phyloP scores from a whole-genome alignment of 768 basidiomycete species.

The Lentinula detonsa region DNA sequence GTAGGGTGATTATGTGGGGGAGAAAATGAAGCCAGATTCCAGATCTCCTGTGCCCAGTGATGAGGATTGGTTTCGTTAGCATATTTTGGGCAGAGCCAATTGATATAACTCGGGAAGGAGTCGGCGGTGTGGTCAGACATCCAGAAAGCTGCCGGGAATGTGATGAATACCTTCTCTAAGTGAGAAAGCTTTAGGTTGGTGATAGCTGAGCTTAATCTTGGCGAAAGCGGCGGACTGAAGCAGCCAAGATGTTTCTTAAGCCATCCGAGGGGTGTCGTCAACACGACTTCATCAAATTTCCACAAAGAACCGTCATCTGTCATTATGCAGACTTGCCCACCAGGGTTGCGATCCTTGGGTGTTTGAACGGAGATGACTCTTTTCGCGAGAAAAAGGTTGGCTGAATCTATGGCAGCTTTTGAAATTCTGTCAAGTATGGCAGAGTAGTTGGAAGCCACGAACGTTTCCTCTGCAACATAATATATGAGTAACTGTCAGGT shows the following conservation, averaged over 20 bases:
- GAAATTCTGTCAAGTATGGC: slow-evolving; percentile 11
- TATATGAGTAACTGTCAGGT: background rate
- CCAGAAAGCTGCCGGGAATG: slow-evolving; percentile 14
- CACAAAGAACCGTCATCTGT: slow-evolving; percentile 11
- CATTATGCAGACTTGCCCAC: slow-evolving; percentile 8
- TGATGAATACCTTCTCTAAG: slow-evolving; percentile 16
- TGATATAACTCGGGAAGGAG: slow-evolving; percentile 12
- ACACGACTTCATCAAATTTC: slow-evolving; percentile 13
- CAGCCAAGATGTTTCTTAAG: slow-evolving; percentile 11
- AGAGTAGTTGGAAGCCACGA: slow-evolving; percentile 14
- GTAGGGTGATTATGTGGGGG: slow-evolving; percentile 17
- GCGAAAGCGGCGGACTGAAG: slow-evolving; percentile 11
- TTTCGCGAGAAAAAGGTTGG: slow-evolving; percentile 10
- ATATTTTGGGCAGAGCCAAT: slow-evolving; percentile 14
- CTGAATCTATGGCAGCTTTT: slow-evolving; percentile 8
- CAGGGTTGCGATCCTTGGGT: slow-evolving; percentile 3
- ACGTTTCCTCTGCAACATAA: slow-evolving; percentile 11
- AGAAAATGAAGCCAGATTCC: slow-evolving; percentile 14
- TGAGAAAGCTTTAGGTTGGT: slow-evolving; percentile 14
- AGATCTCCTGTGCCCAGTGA: slow-evolving; percentile 15
- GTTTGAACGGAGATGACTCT: slow-evolving; percentile 11
- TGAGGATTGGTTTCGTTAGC: slow-evolving; percentile 14
- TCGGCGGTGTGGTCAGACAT: slow-evolving; percentile 10
- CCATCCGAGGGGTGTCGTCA: slow-evolving; percentile 15
- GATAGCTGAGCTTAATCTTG: slow-evolving; percentile 11